These are phyloP conservation scores for Fusarium domesticum DNA, from an alignment of 2,329 filamentous ascomycete genomes.

Conservation along the genomic window DNA sequence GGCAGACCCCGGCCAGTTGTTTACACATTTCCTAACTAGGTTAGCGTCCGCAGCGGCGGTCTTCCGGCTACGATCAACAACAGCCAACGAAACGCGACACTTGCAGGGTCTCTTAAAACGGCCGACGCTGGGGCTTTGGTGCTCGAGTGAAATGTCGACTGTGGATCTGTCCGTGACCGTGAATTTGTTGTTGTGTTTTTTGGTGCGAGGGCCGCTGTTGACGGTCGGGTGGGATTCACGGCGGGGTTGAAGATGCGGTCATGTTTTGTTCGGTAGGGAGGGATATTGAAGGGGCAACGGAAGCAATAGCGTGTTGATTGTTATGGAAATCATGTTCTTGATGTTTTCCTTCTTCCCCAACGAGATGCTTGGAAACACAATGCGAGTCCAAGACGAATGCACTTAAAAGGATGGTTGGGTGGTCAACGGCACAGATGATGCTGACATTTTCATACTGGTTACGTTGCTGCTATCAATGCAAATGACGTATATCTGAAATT, in stretches of 20 bases:
- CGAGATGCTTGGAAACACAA: too few relatives aligned
- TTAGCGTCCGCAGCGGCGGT: slow-evolving; percentile 32
- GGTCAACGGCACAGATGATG: not conserved
- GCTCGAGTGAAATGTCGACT: not conserved
- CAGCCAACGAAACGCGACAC: slow-evolving; percentile 27
- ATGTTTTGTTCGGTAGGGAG: slow-evolving; percentile 10
- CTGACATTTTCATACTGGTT: not conserved
- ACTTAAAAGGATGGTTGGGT: not conserved
- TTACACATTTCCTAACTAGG: slow-evolving; percentile 45
- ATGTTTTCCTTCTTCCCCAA: too few relatives aligned
- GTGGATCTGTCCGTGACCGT: slow-evolving; percentile 15
- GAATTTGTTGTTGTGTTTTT: slow-evolving; percentile 20
- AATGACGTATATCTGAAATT: not conserved
- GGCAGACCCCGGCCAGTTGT: slow-evolving; percentile 34
- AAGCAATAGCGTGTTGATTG: not conserved
- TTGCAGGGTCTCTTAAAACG: slow-evolving; percentile 25
- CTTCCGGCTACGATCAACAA: slow-evolving; percentile 22
- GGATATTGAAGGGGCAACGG: slow-evolving; percentile 24
- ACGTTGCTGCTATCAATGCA: not conserved
- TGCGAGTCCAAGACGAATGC: too few relatives aligned
- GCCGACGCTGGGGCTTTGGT: slow-evolving; percentile 7
- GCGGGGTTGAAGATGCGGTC: slow-evolving; percentile 1
- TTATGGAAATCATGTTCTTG: too few relatives aligned
- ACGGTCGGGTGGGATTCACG: slow-evolving; percentile 20
- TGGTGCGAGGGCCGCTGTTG: slow-evolving; percentile 10